These are phyloP conservation scores for Lyophyllum atratum DNA, from an alignment of 768 basidiomycete species.

Conservation along the genomic window DNA sequence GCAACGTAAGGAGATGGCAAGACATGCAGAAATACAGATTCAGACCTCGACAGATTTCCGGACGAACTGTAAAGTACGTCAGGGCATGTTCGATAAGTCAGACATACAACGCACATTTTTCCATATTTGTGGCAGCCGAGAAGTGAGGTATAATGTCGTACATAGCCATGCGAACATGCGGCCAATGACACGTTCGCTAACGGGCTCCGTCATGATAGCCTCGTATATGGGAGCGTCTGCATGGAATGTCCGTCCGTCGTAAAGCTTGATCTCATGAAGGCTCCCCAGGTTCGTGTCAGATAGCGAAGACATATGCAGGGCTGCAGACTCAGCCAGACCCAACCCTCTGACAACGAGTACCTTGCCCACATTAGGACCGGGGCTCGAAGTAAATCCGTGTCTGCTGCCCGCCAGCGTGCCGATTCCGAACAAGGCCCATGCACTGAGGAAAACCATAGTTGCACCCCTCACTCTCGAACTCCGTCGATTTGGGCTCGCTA, in stretches of 20 bases:
- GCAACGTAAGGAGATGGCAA: slow-evolving; percentile 2
- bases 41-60: slow-evolving; percentile 87
- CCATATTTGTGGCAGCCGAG: slow-evolving; percentile 97
- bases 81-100: not conserved
- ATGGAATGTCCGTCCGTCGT: slow-evolving; percentile 1
- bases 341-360: slow-evolving; percentile 40
- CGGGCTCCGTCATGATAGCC: slow-evolving; percentile 25
- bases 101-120: slow-evolving; percentile 76
- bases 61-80: slow-evolving; percentile 54
- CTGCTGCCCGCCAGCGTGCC: slow-evolving; percentile 46
- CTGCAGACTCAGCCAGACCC: slow-evolving; percentile 8
- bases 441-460: slow-evolving; percentile 79
- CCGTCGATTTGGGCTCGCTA: slow-evolving; percentile 29
- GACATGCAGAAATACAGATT: not conserved
- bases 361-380: slow-evolving; percentile 41
- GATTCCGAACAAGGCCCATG: slow-evolving; percentile 73
- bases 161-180: slow-evolving; percentile 95
- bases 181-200: slow-evolving; percentile 71
- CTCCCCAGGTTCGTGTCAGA: not conserved
- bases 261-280: not conserved
- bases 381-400: slow-evolving; percentile 25
- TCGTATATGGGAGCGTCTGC: slow-evolving; percentile 21
- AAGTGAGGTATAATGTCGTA: slow-evolving; percentile 90
- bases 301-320: slow-evolving; percentile 7
- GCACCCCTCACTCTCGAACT: slow-evolving; percentile 70